phyloP scores from a whole-genome alignment of 2,329 filamentous ascomycete species.

The Zasmidium angulare region DNA sequence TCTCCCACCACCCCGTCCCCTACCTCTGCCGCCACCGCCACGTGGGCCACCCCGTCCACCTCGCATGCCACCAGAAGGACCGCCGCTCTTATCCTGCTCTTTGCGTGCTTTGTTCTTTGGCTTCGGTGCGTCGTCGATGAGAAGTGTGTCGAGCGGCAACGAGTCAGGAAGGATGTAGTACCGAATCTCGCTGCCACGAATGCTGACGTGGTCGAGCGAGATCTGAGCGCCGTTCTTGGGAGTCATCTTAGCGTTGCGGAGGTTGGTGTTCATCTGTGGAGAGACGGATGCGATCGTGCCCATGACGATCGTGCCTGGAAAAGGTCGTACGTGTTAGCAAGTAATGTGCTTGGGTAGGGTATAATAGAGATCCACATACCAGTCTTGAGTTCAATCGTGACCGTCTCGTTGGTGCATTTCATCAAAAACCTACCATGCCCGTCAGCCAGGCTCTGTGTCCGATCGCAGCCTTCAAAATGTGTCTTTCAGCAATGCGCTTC shows the following conservation, averaged over 20 bases:
- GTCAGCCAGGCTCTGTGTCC: slow-evolving; percentile 37
- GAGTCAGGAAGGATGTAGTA: slow-evolving; percentile 97
- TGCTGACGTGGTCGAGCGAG: slow-evolving; percentile 90
- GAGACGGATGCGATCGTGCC: slow-evolving; percentile 96
- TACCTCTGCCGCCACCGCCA: slow-evolving; percentile 38
- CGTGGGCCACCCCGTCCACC: slow-evolving; percentile 51
- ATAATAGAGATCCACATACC: slow-evolving; percentile 54
- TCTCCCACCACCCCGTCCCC: slow-evolving; percentile 31
- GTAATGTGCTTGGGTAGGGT: neutral
- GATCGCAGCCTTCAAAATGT: slow-evolving; percentile 40
- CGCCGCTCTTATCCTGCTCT: slow-evolving; percentile 58
- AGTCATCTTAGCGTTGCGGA: slow-evolving; percentile 97
- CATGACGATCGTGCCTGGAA: slow-evolving; percentile 84
- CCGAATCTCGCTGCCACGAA: slow-evolving; percentile 91
- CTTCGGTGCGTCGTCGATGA: slow-evolving; percentile 96
- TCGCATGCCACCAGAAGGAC: slow-evolving; percentile 41
- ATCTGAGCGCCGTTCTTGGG: slow-evolving; percentile 82
- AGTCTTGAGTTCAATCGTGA: slow-evolving; percentile 98
- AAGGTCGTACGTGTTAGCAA: neutral
- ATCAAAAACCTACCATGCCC: slow-evolving; percentile 76
- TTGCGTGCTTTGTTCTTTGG: slow-evolving; percentile 99
- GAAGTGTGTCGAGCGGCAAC: slow-evolving; percentile 87
- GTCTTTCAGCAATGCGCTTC: slow-evolving; percentile 49
- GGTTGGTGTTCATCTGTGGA: slow-evolving; percentile 96
- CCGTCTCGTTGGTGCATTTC: slow-evolving; percentile 99